Conservation (phyloP, 139 green algal species). For the Monoraphidium neglectum region DNA sequence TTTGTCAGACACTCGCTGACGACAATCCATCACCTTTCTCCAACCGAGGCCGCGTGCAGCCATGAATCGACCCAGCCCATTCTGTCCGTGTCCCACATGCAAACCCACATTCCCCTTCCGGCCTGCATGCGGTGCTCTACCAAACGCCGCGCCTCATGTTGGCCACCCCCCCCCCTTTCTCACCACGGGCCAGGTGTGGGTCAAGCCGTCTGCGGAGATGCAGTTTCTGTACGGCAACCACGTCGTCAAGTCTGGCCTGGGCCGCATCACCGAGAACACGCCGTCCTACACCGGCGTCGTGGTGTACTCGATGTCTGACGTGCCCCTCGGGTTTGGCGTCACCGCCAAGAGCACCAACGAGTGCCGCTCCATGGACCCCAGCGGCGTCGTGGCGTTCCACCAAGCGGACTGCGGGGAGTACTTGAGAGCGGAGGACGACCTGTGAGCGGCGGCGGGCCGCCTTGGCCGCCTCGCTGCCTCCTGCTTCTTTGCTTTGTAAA, state of each 20-base stretch:
- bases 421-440: conserved; percentile 74
- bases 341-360: conserved; percentile 91
- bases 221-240: conserved; percentile 99
- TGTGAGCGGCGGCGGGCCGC: conserved; percentile 28
- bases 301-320: conserved; percentile 82
- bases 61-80: no score
- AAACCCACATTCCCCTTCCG: background rate
- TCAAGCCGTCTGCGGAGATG: conserved; percentile 98
- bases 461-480: no score
- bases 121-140: background rate
- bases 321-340: conserved; percentile 97
- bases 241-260: conserved; percentile 95
- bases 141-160: no score
- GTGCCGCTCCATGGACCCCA: conserved; percentile 88
- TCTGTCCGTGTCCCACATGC: no score
- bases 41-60: conserved; percentile 15
- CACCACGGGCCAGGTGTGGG: conserved; percentile 81
- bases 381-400: conserved; percentile 93
- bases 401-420: conserved; percentile 93
- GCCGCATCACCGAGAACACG: conserved; percentile 96
- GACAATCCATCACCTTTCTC: conserved; percentile 24
- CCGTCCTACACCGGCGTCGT: conserved; percentile 88
- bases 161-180: background rate
- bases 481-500: no score
- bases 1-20: conserved; percentile 22